Evolutionary conservation across 129 eudicot genomes (phyloP).

Genomic region (Escallonia herrerae): DNA sequence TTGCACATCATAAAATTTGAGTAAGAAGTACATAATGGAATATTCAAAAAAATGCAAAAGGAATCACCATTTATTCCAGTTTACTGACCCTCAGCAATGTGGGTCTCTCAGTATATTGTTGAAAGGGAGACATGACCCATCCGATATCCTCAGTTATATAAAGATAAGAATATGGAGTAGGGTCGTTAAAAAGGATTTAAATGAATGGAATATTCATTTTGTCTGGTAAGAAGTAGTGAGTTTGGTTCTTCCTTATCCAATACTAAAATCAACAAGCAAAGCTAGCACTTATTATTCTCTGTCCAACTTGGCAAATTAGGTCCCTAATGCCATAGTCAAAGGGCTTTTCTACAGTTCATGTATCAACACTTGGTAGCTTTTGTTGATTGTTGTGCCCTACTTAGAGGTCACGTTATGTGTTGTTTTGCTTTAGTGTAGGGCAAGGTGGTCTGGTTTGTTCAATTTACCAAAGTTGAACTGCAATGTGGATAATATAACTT

Average conservation of each 20-base stretch:
- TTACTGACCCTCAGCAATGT: not conserved
- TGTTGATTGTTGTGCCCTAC: slow-evolving; percentile 24
- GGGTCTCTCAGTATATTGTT: not conserved
- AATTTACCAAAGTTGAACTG: not conserved
- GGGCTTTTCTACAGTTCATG: slow-evolving; percentile 12
- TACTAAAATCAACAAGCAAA: not conserved
- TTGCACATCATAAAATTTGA: not conserved
- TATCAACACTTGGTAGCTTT: slow-evolving; percentile 13
- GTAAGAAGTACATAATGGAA: not conserved
- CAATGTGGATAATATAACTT: not conserved
- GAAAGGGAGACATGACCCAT: not conserved
- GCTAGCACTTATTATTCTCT: not conserved
- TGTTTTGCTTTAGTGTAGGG: slow-evolving; percentile 42
- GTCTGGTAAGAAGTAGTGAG: slow-evolving; percentile 20
- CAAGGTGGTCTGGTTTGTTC: slow-evolving; percentile 29
- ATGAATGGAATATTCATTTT: slow-evolving; percentile 37
- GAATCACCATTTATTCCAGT: not conserved
- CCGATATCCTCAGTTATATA: not conserved
- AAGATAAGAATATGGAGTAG: slow-evolving; percentile 7
- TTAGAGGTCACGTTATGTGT: slow-evolving; percentile 36
- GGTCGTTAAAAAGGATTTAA: slow-evolving; percentile 22
- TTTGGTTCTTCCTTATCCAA: slow-evolving; percentile 22
- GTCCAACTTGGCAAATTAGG: not conserved
- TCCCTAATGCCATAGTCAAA: slow-evolving; percentile 19
- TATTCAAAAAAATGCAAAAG: not conserved